Base-by-base conservation (phyloP, 164 flowering plant genomes). In the Berberis thunbergii region DNA sequence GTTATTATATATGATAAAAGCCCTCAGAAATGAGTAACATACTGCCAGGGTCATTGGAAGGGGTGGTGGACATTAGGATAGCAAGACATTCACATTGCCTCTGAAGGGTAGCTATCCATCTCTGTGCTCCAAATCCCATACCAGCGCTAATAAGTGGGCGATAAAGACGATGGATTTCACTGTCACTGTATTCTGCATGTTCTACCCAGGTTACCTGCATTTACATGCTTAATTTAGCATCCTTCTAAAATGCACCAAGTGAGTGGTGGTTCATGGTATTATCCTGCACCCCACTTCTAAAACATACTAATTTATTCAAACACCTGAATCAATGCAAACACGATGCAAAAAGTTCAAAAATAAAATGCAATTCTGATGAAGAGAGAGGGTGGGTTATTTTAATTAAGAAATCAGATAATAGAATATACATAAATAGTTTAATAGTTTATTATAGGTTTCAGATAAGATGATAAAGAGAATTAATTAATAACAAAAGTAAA, bases 121-220 rank as follows among this genome's bases (percentile, higher is more conserved):
- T 72, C 44, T 87, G 96, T 1, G 99, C 95, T 1, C 99, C 99
- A 56, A 94, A 91, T 42, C 88, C 99, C 87, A 91, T 78, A 60
- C 99, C 95, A 40, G 99, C 67, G 44, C 83, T 67, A 39, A 94
- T 73, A 54, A 91, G 63, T 0, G 89, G 89, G 13, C 95, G 85
- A 77, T 82, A 94, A 10, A 94, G 86, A 53, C 78, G 91, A 76
- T 94, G 99, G 4, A 84, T 74, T 12, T 69, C 69, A 55, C 78
- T 78, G 66, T 87, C 96, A 8, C 91, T 93, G 68, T 91, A 94
- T 62, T 91, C 99, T 12, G 92, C 87, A 73, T 94, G 99, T 64
- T 94, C 97, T 4, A 94, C 96, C 97, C 99, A 94, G 39, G 93
- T 88, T 38, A 94, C 99, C 99, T 94, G 82, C 70, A 49, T 43